These are phyloP conservation scores for Zychaea mexicana DNA, from an alignment of 371 early-diverging fungal species.

Conservation along the genomic window DNA sequence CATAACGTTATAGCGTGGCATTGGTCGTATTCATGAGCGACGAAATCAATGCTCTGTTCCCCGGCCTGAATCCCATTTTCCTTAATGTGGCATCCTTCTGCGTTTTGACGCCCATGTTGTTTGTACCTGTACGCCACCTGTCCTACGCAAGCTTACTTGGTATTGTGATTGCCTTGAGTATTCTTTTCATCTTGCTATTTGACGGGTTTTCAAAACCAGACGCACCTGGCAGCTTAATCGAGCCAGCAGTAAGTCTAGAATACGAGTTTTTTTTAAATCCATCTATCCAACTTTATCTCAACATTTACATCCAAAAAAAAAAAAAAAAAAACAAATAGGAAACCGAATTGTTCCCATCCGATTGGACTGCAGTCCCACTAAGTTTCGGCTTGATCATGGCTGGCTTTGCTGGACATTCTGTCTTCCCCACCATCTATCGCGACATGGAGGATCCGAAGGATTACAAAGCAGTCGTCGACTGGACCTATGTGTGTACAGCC, in stretches of 20 bases:
- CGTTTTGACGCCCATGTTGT: slow-evolving; percentile 26
- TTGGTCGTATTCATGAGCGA: slow-evolving; percentile 42
- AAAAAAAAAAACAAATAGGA: slow-evolving; percentile 21
- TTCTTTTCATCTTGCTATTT: slow-evolving; percentile 30
- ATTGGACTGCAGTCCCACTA: slow-evolving; percentile 37
- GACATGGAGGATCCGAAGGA: slow-evolving; percentile 48
- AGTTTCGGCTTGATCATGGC: slow-evolving; percentile 50
- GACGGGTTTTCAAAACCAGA: slow-evolving; percentile 40
- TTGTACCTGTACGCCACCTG: slow-evolving; percentile 34
- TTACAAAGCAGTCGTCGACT: slow-evolving; percentile 39
- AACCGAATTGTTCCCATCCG: slow-evolving; percentile 33
- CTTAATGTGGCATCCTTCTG: slow-evolving; percentile 16
- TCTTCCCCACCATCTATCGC: slow-evolving; percentile 41
- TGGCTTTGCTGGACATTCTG: slow-evolving; percentile 44
- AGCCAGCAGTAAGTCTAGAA: slow-evolving; percentile 41
- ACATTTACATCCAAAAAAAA: neutral
- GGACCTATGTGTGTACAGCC: slow-evolving; percentile 32
- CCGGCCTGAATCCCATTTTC: slow-evolving; percentile 7
- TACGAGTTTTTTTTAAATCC: neutral
- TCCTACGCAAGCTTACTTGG: slow-evolving; percentile 45
- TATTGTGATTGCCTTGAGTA: slow-evolving; percentile 30
- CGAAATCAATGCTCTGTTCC: slow-evolving; percentile 32
- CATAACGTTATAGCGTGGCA: slow-evolving; percentile 28
- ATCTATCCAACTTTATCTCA: too few relatives aligned
- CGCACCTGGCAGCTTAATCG: slow-evolving; percentile 55